Conservation (phyloP, 1,139 yeast species). For the Meyerozyma sp. region DNA sequence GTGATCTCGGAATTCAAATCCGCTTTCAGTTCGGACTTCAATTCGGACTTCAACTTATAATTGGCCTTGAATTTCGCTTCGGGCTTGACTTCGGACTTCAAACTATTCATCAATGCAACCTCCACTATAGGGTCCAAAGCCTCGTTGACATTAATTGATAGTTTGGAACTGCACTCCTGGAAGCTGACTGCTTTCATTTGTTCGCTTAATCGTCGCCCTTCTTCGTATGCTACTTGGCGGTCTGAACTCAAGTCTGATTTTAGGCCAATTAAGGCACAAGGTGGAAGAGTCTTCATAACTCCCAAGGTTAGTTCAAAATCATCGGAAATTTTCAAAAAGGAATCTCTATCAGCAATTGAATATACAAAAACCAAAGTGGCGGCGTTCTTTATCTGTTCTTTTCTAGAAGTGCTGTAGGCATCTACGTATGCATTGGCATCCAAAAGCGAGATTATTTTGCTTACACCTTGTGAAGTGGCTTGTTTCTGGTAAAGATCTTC, state of each 20-base stretch:
- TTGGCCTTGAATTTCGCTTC: no score
- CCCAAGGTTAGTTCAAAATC: slow-evolving; percentile 15
- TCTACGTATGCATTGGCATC: slow-evolving; percentile 16
- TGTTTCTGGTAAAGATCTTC: slow-evolving; percentile 22
- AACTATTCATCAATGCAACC: neutral
- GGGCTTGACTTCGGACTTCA: neutral
- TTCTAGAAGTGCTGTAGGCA: slow-evolving; percentile 21
- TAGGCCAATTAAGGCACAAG: slow-evolving; percentile 28
- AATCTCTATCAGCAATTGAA: slow-evolving; percentile 20
- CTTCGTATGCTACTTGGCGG: slow-evolving; percentile 23
- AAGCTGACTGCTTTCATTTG: slow-evolving; percentile 23
- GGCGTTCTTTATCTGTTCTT: slow-evolving; percentile 26
- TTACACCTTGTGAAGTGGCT: neutral
- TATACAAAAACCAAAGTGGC: slow-evolving; percentile 27
- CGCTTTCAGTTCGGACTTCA: no score
- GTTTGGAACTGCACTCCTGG: slow-evolving; percentile 24
- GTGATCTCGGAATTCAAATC: no score
- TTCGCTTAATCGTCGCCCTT: slow-evolving; percentile 24
- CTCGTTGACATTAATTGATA: slow-evolving; percentile 18
- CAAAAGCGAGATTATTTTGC: slow-evolving; percentile 6
- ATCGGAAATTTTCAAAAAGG: slow-evolving; percentile 27
- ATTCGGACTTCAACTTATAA: no score
- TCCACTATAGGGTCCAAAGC: slow-evolving; percentile 25
- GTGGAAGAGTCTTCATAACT: slow-evolving; percentile 21
- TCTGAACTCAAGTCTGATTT: slow-evolving; percentile 22